Conservation (phyloP, 257 asterid genomes). For the Primulina huaijiensis region DNA sequence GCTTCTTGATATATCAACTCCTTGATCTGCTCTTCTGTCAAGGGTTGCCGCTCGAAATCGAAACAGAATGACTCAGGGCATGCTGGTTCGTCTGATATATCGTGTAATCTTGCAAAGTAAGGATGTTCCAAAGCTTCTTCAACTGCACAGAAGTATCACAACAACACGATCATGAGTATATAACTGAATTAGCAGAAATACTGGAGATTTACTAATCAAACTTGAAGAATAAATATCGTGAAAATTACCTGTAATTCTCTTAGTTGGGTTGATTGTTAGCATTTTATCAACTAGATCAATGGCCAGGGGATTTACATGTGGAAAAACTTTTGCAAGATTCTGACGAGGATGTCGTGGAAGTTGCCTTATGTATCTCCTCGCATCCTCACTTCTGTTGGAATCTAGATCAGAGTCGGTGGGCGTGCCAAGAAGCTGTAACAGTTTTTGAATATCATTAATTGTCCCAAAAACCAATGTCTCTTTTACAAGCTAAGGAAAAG, state of each 20-base stretch:
- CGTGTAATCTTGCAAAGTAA: constrained; percentile 73
- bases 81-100: constrained; percentile 71
- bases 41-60: constrained; percentile 70
- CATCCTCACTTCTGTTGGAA: constrained; percentile 70
- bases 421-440: constrained; percentile 78
- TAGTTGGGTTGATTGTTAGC: constrained; percentile 76
- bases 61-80: constrained; percentile 64
- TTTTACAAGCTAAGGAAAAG: neutral
- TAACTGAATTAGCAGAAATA: neutral
- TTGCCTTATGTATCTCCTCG: constrained; percentile 75
- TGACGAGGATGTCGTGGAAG: constrained; percentile 80
- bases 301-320: constrained; percentile 82
- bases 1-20: constrained; percentile 90
- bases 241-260: constrained; percentile 77
- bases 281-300: constrained; percentile 86
- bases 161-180: neutral
- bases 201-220: neutral
- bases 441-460: neutral
- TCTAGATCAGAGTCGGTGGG: constrained; percentile 81
- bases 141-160: constrained; percentile 40
- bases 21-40: constrained; percentile 84
- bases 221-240: neutral
- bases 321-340: constrained; percentile 61
- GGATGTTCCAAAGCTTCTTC: constrained; percentile 89
- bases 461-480: neutral